Evolutionary conservation across 805 yeast genomes (phyloP).

Genomic region (Zygosaccharomyces siamensis): DNA sequence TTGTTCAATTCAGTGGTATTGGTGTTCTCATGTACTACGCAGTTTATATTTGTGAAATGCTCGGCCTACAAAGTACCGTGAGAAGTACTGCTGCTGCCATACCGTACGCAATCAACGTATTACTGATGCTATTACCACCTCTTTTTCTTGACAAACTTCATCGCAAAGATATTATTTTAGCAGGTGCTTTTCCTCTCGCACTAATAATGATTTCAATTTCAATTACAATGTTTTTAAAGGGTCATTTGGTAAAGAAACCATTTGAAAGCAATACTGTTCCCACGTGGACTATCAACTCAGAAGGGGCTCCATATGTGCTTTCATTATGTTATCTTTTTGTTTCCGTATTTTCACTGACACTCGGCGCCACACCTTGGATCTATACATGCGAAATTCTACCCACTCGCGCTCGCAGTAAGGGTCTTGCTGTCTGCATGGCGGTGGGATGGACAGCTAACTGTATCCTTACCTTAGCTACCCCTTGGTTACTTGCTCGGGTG

Average conservation of each 20-base stretch:
- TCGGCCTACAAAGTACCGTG: constrained; percentile 39
- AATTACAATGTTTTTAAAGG: constrained; percentile 35
- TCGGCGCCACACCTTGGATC: constrained; percentile 46
- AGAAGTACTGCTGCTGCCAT: constrained; percentile 36
- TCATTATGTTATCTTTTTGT: constrained; percentile 44
- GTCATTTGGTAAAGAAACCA: constrained; percentile 31
- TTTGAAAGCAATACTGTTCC: constrained; percentile 34
- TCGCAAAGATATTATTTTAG: constrained; percentile 44
- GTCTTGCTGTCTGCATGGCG: constrained; percentile 43
- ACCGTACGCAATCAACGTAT: constrained; percentile 39
- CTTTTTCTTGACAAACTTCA: constrained; percentile 40
- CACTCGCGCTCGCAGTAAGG: constrained; percentile 42
- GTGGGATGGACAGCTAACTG: constrained; percentile 43
- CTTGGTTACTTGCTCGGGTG: constrained; percentile 35
- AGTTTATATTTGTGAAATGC: constrained; percentile 43
- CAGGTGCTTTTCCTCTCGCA: constrained; percentile 41
- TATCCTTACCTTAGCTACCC: constrained; percentile 38
- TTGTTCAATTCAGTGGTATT: constrained; percentile 45
- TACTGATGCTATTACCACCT: constrained; percentile 44
- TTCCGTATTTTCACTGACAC: constrained; percentile 43
- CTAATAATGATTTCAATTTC: constrained; percentile 37
- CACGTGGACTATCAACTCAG: constrained; percentile 36
- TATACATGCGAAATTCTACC: constrained; percentile 50
- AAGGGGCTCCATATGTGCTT: constrained; percentile 41
- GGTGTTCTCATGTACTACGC: constrained; percentile 43